A percentile compares a stretch with the other conserved stretches of the same genome.
Conservation (phyloP, 768 basidiomycete genomes). For the Hericium rajendrae region DNA sequence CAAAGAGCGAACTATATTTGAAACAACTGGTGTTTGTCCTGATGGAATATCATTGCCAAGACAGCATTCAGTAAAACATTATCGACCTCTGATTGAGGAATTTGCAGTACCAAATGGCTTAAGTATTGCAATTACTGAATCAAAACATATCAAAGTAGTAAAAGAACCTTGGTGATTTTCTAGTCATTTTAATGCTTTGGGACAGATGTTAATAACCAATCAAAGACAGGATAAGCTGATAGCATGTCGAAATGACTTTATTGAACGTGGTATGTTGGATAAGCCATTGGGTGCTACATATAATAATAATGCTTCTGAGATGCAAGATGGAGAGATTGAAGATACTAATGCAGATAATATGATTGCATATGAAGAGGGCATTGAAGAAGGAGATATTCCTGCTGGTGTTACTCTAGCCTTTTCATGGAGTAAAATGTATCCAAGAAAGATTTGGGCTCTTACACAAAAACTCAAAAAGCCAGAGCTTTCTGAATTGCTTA, state of each 20-base stretch:
- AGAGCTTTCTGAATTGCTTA: neutral
- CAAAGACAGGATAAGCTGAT: slow-evolving; percentile 3
- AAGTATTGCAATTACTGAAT: slow-evolving; percentile 18
- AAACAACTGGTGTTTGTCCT: neutral
- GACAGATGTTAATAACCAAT: slow-evolving; percentile 13
- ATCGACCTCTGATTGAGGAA: slow-evolving; percentile 17
- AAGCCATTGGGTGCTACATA: neutral
- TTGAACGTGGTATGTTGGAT: slow-evolving; percentile 1
- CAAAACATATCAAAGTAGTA: slow-evolving; percentile 18
- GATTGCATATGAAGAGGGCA: neutral
- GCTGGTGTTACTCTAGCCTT: neutral
- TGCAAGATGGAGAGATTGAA: neutral
- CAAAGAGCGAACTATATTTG: neutral
- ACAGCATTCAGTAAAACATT: slow-evolving; percentile 11
- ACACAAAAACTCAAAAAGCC: neutral
- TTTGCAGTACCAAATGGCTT: slow-evolving; percentile 17
- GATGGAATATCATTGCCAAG: slow-evolving; percentile 13
- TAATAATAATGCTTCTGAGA: neutral
- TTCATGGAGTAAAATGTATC: neutral
- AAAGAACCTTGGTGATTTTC: slow-evolving; percentile 17
- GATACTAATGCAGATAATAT: neutral
- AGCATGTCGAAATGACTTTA: neutral
- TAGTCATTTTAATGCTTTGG: slow-evolving; percentile 9
- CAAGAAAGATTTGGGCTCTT: neutral
- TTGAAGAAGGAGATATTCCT: neutral